Percentiles rank a stretch among this genome's conserved stretches.
Conservation (phyloP, 1,284 basidiomycete species). For the Anthracocystis panici-leucophaei region DNA sequence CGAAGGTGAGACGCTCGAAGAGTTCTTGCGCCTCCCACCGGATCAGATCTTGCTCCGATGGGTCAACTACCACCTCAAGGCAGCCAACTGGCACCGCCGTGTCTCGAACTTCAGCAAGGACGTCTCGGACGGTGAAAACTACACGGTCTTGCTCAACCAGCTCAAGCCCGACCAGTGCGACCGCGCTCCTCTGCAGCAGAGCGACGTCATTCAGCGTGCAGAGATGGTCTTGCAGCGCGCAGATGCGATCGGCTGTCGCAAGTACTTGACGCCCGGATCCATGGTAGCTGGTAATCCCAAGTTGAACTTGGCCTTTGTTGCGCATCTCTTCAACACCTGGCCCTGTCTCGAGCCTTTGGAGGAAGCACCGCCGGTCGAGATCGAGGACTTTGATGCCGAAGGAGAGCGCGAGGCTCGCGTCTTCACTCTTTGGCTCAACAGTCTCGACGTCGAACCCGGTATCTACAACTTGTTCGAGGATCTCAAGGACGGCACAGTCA, state of each 20-base stretch:
- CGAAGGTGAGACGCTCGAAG: slow-evolving; percentile 95
- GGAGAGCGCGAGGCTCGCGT: slow-evolving; percentile 97
- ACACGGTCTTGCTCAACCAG: slow-evolving; percentile 93
- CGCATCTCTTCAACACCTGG: slow-evolving; percentile 97
- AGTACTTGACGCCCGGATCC: slow-evolving; percentile 92
- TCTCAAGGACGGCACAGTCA: slow-evolving; percentile 86
- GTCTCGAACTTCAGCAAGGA: slow-evolving; percentile 98
- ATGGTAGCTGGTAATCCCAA: slow-evolving; percentile 96
- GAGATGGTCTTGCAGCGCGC: slow-evolving; percentile 94
- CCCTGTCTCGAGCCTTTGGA: slow-evolving; percentile 82
- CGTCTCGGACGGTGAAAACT: slow-evolving; percentile 95
- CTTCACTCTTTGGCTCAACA: slow-evolving; percentile 98
- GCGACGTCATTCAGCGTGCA: slow-evolving; percentile 83
- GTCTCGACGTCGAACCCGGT: slow-evolving; percentile 91
- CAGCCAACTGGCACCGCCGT: slow-evolving; percentile 80
- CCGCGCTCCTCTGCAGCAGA: slow-evolving; percentile 87
- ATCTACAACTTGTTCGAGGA: slow-evolving; percentile 98
- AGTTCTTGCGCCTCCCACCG: slow-evolving; percentile 90
- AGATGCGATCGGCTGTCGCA: slow-evolving; percentile 90
- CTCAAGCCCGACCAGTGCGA: slow-evolving; percentile 89
- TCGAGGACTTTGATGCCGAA: slow-evolving; percentile 98
- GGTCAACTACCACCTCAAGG: slow-evolving; percentile 99
- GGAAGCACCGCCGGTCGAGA: slow-evolving; percentile 78
- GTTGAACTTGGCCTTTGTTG: slow-evolving; percentile 97
- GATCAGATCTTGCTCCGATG: slow-evolving; percentile 96